Percentiles rank a stretch among this genome's conserved stretches.
phyloP scores from a whole-genome alignment of 148 eudicot genomes.

The Rhododendron griersonianum region DNA sequence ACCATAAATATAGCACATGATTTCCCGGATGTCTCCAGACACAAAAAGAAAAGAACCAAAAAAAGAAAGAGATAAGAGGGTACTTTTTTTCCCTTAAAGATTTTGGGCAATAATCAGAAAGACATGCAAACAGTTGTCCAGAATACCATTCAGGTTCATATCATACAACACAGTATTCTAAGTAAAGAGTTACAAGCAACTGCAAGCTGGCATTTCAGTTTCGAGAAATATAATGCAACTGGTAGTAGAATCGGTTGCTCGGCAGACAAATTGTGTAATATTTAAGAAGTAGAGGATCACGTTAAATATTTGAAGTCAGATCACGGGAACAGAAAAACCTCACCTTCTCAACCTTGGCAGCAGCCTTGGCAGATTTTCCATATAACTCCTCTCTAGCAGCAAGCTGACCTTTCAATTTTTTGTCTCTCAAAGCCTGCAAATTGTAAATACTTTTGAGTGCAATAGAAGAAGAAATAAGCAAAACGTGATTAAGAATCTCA shows the following conservation, averaged over 20 bases:
- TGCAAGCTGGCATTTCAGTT: not conserved
- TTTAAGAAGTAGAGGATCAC: not conserved
- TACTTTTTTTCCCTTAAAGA: not conserved
- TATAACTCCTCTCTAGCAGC: slow-evolving; percentile 53
- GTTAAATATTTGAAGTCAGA: not conserved
- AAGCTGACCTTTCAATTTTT: slow-evolving; percentile 86
- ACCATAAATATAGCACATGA: not conserved
- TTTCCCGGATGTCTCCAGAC: not conserved
- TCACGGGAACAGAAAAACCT: not conserved
- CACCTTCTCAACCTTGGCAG: slow-evolving; percentile 86
- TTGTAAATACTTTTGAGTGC: not conserved
- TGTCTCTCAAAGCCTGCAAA: slow-evolving; percentile 64
- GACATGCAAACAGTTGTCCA: not conserved
- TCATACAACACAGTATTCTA: not conserved
- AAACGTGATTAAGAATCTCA: not conserved
- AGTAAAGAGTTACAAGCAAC: not conserved
- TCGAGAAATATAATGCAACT: not conserved
- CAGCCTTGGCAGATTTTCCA: slow-evolving; percentile 70
- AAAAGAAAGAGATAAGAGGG: not conserved
- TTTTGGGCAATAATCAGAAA: not conserved
- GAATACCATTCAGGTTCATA: not conserved
- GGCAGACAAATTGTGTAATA: not conserved
- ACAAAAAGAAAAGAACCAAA: not conserved
- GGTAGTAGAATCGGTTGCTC: not conserved
- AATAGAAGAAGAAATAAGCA: slow-evolving; percentile 2